Base-by-base conservation (phyloP, 2,329 filamentous ascomycete genomes). In the Trichoderma sp. region DNA sequence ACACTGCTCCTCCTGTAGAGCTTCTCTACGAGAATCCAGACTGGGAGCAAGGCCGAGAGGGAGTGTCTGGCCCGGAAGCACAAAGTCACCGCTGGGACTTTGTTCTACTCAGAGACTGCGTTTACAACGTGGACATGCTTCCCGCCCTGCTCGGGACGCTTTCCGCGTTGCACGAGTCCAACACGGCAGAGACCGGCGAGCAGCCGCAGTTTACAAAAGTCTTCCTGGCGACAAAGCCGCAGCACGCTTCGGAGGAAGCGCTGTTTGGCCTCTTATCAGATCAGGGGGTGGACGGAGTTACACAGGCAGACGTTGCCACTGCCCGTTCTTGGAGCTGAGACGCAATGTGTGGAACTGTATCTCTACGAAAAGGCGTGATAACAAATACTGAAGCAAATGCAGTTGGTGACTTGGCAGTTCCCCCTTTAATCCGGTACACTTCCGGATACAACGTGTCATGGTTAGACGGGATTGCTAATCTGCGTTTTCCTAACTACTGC, bases 81-180 rank as follows among this genome's bases (percentile, higher is more conserved):
- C 73, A 75, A n/a, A 78, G 81, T 1, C 79, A 78, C 3, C 72
- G 77, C 3, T 90, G 87, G 87, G 85, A 89, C 72, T 78, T 89
- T 6, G 76, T 88, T 61, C 81, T 88, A 67, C 80, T 90, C 26
- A 88, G 87, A 76, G 88, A 90, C 77, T 89, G 88, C 82, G 89
- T 87, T 0, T 90, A 90, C 81, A 90, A 90, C 73, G 85, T 84
- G 68, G 87, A 89, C 76, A 85, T 84, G 73, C 79, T 90, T 30
- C 84, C 86, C 1, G 82, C 85, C 3, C 81, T 90, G 26, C 84
- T 89, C 4, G 82, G 82, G 66, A 89, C 87, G 1, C 78, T 89
- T 43, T 84, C 84, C 2, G 83, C 85, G 2, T 76, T 90, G 12
- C 85, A 88, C 73, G 68, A 72, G 3, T 75, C 77, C 9, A 86